A percentile compares a stretch with the other conserved stretches of the same genome.
These are phyloP conservation scores for Balakata baccata DNA, from an alignment of 345 rosid species.

Conservation along the genomic window DNA sequence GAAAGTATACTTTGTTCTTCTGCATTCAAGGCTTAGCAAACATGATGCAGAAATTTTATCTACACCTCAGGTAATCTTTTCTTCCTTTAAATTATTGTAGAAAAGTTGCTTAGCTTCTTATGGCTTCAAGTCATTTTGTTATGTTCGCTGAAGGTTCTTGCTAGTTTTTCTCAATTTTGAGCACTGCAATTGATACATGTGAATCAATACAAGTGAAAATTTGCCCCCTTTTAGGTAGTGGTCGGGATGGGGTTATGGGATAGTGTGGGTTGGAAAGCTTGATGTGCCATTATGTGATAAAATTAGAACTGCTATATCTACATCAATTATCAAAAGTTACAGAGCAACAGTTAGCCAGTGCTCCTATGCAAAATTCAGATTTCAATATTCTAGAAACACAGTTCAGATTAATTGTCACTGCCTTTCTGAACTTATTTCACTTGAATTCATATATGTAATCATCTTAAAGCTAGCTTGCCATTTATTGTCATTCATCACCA, in stretches of 20 bases:
- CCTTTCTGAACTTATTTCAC: neutral
- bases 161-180: neutral
- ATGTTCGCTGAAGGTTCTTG: neutral
- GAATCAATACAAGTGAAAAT: neutral
- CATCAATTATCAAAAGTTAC: neutral
- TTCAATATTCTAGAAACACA: neutral
- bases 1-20: conserved; percentile 37
- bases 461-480: neutral
- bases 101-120: neutral
- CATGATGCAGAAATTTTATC: conserved; percentile 31
- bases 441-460: neutral
- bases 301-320: neutral
- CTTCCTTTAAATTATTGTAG: neutral
- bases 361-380: neutral
- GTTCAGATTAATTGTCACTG: neutral
- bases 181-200: neutral
- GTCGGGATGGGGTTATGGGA: neutral
- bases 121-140: neutral
- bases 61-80: conserved; percentile 29
- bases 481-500: neutral
- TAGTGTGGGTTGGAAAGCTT: neutral
- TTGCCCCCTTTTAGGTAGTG: neutral
- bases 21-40: conserved; percentile 32
- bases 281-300: neutral
- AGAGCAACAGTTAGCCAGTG: neutral